Conservation (phyloP, 1,284 basidiomycete genomes). For the Irpex sp. region DNA sequence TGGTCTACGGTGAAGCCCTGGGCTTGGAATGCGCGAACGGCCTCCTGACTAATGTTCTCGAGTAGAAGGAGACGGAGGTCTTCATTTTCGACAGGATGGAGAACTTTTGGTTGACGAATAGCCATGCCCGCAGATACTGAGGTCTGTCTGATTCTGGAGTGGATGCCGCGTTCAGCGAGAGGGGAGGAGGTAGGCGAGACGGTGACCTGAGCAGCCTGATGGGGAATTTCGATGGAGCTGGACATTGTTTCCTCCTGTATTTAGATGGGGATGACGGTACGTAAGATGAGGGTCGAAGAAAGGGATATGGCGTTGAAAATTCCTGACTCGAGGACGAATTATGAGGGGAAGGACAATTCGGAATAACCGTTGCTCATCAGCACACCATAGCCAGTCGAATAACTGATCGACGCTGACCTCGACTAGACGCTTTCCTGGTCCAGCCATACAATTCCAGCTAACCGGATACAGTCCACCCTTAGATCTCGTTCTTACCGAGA, state of each 20-base stretch:
- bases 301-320: neutral
- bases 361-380: conserved; percentile 13
- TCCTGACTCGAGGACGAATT: neutral
- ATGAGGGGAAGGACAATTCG: conserved; percentile 7
- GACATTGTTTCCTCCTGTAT: conserved; percentile 20
- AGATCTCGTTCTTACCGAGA: neutral
- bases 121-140: conserved; percentile 15
- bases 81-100: conserved; percentile 78
- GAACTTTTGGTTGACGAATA: conserved; percentile 58
- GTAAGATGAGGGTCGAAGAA: neutral
- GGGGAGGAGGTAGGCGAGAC: conserved; percentile 45
- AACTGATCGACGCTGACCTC: neutral
- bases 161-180: conserved; percentile 42
- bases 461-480: neutral
- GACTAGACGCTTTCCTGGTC: neutral
- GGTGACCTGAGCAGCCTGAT: conserved; percentile 25
- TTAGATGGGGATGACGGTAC: neutral
- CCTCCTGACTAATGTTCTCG: conserved; percentile 94
- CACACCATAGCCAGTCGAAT: conserved; percentile 8
- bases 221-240: conserved; percentile 39
- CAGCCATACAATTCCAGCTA: neutral
- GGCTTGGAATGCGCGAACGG: conserved; percentile 76
- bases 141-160: conserved; percentile 24
- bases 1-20: conserved; percentile 96
- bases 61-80: conserved; percentile 78